Percentiles rank a stretch among this genome's conserved stretches.
These are phyloP conservation scores for Lachnellula suecica DNA, from an alignment of 2,329 filamentous ascomycete genomes.

Conservation along the genomic window DNA sequence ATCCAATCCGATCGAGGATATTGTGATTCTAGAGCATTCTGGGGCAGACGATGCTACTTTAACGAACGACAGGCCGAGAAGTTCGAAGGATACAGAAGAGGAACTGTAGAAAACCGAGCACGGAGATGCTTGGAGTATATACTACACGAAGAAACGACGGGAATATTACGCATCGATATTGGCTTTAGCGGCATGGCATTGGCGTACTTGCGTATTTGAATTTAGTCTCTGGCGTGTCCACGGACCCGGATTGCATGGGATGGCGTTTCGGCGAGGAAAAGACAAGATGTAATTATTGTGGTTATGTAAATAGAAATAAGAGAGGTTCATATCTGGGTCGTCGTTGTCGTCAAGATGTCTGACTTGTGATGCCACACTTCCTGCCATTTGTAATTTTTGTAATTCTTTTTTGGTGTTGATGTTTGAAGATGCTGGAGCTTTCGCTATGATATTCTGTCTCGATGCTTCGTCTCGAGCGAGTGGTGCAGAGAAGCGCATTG, in stretches of 20 bases:
- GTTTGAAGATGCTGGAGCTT: too few relatives aligned
- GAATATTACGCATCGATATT: neutral
- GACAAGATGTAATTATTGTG: neutral
- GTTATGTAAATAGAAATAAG: neutral
- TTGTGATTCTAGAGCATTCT: neutral
- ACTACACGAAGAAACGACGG: conserved; percentile 1
- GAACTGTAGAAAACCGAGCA: neutral
- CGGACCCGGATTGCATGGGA: conserved; percentile 6
- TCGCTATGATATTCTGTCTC: too few relatives aligned
- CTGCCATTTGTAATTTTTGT: neutral
- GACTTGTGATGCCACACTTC: neutral
- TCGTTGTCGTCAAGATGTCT: neutral
- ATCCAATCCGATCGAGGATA: conserved; percentile 18
- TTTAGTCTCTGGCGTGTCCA: conserved; percentile 9
- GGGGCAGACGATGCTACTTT: neutral
- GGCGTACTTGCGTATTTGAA: too few relatives aligned
- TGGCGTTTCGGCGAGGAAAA: neutral
- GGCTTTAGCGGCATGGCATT: conserved; percentile 14
- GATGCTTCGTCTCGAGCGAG: too few relatives aligned
- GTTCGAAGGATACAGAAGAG: neutral
- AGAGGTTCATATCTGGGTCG: neutral
- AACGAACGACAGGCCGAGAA: neutral
- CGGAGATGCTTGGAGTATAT: neutral
- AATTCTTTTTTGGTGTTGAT: neutral
- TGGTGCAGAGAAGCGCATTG: too few relatives aligned